Conservation (phyloP, 2,329 filamentous ascomycete genomes). For the Phyllosticta citribraziliensis region DNA sequence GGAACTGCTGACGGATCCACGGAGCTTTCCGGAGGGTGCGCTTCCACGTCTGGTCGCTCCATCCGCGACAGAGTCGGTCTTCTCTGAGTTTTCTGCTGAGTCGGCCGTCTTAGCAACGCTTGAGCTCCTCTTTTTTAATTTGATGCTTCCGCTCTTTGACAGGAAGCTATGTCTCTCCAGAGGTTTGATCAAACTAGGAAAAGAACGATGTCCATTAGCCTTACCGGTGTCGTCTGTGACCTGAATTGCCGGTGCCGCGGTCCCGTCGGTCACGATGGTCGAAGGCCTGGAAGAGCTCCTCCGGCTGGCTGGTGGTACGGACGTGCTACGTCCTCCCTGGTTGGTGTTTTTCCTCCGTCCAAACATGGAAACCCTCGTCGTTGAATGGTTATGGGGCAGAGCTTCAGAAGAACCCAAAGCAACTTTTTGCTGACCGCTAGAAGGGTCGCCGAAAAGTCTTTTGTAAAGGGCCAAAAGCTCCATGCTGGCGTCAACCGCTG, state of each 20-base stretch:
- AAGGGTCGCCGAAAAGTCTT: constrained; percentile 62
- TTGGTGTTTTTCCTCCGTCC: constrained; percentile 34
- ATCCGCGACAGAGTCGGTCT: constrained; percentile 9
- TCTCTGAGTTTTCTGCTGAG: constrained; percentile 14
- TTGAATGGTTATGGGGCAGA: constrained; percentile 49
- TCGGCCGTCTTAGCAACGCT: constrained; percentile 21
- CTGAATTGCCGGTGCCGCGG: constrained; percentile 59
- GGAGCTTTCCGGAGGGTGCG: not conserved
- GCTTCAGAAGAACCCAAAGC: constrained; percentile 26
- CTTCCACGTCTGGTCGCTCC: constrained; percentile 3
- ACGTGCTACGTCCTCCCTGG: constrained; percentile 14
- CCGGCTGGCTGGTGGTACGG: constrained; percentile 37
- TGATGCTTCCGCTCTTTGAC: constrained; percentile 21
- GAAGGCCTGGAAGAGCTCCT: constrained; percentile 15
- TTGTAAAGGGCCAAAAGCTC: constrained; percentile 77
- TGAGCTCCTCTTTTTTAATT: constrained; percentile 29
- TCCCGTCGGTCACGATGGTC: constrained; percentile 19
- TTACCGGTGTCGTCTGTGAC: constrained; percentile 45
- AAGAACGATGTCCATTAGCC: constrained; percentile 22
- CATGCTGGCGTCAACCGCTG: constrained; percentile 78
- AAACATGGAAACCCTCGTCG: constrained; percentile 71
- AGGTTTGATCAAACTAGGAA: constrained; percentile 14
- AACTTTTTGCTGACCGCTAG: constrained; percentile 15
- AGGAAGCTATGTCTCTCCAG: constrained; percentile 27
- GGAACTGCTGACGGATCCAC: constrained; percentile 12